Base-by-base conservation (phyloP, 345 rosid genomes). In the Corchorus olitorius region DNA sequence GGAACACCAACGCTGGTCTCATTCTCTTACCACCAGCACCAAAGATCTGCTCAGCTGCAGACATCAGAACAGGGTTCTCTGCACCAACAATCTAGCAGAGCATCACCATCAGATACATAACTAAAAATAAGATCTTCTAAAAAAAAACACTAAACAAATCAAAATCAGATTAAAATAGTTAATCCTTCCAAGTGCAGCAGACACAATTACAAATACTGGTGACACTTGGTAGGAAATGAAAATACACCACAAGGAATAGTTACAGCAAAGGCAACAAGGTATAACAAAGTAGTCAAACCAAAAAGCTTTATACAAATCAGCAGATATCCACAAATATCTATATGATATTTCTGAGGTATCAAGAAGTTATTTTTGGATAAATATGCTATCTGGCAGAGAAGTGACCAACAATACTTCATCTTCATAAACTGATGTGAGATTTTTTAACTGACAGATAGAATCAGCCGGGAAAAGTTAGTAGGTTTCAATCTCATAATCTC, bases 11-110 rank as follows among this genome's bases (percentile, higher is more conserved):
- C 74, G 97, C 97, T 5, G 98, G 99, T 75, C 97, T 88, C 97
- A 93, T 92, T 83, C 99, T 89, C 86, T 96, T 96, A 27, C 99
- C 99, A 82, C 99, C 98, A 70, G 99, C 99, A 77, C 99, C 78
- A 80, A 96, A 93, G 46, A 93, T 93, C 84, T 96, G 98, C 84
- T 96, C 95, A 68, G 99, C 99, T 16, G 98, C 98, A 54, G 98
- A 93, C 91, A 88, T 92, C 65, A 96, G 81, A 74, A 96, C 94
- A 27, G 99, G 95, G 72, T 96, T 93, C 77, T 96, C 98, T 80
- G 98, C 97, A 71, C 97, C 98, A 80, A 93, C 98, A 88, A 96
- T 91, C 98, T 96, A 86, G 45, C 78, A 84, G 19, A 81, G 82
- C 68, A 79, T 78, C 75, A 80, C 66, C 75, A 80, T 82, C 80